Percentiles rank a stretch among this genome's conserved stretches.
phyloP scores from a whole-genome alignment of 2,329 filamentous ascomycete genomes.

The Colletotrichum plurivorum region DNA sequence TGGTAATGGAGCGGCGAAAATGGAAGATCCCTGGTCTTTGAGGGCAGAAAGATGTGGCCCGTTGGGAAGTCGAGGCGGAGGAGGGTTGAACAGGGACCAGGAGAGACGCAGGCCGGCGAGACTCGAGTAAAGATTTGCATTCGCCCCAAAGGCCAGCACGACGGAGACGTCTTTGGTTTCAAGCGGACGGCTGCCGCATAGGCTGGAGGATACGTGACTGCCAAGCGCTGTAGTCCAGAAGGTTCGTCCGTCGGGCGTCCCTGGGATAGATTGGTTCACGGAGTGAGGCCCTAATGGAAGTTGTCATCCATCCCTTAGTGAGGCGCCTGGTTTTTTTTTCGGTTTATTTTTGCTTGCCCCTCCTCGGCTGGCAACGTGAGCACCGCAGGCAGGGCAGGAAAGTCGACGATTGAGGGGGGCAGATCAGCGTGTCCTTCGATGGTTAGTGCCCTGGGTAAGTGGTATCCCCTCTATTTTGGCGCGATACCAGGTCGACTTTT shows the following conservation, averaged over 20 bases:
- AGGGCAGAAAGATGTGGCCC: constrained; percentile 33
- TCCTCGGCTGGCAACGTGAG: constrained; percentile 11
- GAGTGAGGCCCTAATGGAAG: constrained; percentile 23
- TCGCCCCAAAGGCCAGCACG: constrained; percentile 40
- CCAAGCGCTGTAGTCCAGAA: constrained; percentile 39
- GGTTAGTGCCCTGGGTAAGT: constrained; percentile 22
- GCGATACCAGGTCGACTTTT: constrained; percentile 35
- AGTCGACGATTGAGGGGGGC: constrained; percentile 20
- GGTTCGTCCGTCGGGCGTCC: constrained; percentile 36
- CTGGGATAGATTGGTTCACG: constrained; percentile 35
- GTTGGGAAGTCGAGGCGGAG: constrained; percentile 40
- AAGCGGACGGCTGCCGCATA: constrained; percentile 39
- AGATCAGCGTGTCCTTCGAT: constrained; percentile 38
- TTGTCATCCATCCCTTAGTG: constrained; percentile 28
- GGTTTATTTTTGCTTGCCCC: constrained; percentile 14
- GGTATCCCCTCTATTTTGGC: constrained; percentile 32
- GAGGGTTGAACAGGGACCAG: constrained; percentile 39
- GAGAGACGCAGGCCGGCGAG: constrained; percentile 36
- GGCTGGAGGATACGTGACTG: constrained; percentile 41
- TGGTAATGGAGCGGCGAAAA: constrained; percentile 30
- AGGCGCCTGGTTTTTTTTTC: background rate
- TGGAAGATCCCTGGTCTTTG: constrained; percentile 39
- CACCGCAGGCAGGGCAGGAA: constrained; percentile 21
- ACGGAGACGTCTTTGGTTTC: constrained; percentile 41
- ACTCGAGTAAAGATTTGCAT: constrained; percentile 40